Evolutionary conservation across 1,284 basidiomycete species (phyloP).

Genomic region (Boletus sp.): DNA sequence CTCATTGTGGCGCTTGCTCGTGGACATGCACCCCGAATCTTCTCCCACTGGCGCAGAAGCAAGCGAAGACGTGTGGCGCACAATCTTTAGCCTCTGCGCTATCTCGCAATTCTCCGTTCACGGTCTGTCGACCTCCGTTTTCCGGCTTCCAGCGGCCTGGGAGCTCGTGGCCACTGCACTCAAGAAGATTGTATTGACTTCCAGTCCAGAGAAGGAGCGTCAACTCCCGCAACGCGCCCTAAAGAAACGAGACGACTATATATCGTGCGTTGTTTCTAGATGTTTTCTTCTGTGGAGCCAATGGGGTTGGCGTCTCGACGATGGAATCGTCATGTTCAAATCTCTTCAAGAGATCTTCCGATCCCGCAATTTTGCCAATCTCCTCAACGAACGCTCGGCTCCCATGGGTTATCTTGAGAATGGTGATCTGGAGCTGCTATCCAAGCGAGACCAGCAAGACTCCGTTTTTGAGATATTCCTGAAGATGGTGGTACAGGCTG

Average conservation of each 20-base stretch:
- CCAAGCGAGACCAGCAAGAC: conserved; percentile 53
- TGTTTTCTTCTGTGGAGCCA: conserved; percentile 67
- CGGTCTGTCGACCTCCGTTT: conserved; percentile 51
- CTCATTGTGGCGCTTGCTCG: conserved; percentile 47
- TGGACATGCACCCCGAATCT: conserved; percentile 33
- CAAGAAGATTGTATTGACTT: conserved; percentile 54
- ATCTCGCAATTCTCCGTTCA: conserved; percentile 76
- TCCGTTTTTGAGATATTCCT: conserved; percentile 80
- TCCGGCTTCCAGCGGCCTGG: conserved; percentile 66
- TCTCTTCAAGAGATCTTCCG: conserved; percentile 77
- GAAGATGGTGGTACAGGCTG: conserved; percentile 67
- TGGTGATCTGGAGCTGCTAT: conserved; percentile 55
- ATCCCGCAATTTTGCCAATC: conserved; percentile 74
- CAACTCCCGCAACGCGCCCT: conserved; percentile 40
- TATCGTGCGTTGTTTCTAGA: conserved; percentile 68
- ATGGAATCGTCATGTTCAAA: conserved; percentile 58
- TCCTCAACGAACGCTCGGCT: conserved; percentile 70
- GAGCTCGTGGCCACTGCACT: conserved; percentile 56
- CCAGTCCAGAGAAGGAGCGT: conserved; percentile 48
- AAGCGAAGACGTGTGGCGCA: conserved; percentile 73
- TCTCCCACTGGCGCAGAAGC: conserved; percentile 41
- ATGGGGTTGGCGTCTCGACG: conserved; percentile 75
- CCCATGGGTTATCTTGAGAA: conserved; percentile 76
- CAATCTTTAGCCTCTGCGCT: conserved; percentile 66
- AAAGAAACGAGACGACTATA: conserved; percentile 69